Percentiles rank a stretch among this genome's conserved stretches.
Conservation (phyloP, 2,329 filamentous ascomycete species). For the Arthrocladium fulminans region DNA sequence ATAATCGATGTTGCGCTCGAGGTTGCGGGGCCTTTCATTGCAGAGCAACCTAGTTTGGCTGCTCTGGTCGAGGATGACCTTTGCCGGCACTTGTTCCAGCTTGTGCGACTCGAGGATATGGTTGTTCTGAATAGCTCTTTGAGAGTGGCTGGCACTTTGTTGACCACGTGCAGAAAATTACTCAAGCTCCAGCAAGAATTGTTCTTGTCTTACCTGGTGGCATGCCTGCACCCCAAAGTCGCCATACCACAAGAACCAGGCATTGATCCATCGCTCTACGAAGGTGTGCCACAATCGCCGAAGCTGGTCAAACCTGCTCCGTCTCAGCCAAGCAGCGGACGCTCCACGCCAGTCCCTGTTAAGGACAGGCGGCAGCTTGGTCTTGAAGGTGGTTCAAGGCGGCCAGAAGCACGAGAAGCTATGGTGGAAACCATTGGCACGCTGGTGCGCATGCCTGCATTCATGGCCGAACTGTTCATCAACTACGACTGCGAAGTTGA, state of each 20-base stretch:
- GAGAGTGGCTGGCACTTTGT: conserved; percentile 78
- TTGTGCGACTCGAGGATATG: conserved; percentile 94
- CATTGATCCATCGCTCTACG: conserved; percentile 85
- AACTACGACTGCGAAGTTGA: conserved; percentile 98
- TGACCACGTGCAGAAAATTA: conserved; percentile 82
- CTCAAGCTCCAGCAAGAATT: conserved; percentile 95
- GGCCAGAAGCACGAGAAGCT: conserved; percentile 89
- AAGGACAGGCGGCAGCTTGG: conserved; percentile 89
- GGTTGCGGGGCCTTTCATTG: conserved; percentile 90
- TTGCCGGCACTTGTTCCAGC: conserved; percentile 89
- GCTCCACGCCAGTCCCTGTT: conserved; percentile 80
- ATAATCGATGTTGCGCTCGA: conserved; percentile 97
- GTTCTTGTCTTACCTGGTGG: conserved; percentile 87
- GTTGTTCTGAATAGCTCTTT: conserved; percentile 86
- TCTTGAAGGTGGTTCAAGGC: conserved; percentile 80
- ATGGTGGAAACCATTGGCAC: conserved; percentile 97
- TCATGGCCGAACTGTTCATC: conserved; percentile 90
- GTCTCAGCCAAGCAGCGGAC: conserved; percentile 66
- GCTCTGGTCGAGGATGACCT: conserved; percentile 83
- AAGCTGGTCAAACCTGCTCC: conserved; percentile 74
- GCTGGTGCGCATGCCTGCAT: conserved; percentile 82
- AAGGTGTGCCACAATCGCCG: conserved; percentile 84
- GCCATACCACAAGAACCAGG: conserved; percentile 84
- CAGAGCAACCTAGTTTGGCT: conserved; percentile 79
- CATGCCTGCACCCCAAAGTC: conserved; percentile 85